phyloP scores from a whole-genome alignment of 2,329 filamentous ascomycete species.

The Bipolaris cookei region DNA sequence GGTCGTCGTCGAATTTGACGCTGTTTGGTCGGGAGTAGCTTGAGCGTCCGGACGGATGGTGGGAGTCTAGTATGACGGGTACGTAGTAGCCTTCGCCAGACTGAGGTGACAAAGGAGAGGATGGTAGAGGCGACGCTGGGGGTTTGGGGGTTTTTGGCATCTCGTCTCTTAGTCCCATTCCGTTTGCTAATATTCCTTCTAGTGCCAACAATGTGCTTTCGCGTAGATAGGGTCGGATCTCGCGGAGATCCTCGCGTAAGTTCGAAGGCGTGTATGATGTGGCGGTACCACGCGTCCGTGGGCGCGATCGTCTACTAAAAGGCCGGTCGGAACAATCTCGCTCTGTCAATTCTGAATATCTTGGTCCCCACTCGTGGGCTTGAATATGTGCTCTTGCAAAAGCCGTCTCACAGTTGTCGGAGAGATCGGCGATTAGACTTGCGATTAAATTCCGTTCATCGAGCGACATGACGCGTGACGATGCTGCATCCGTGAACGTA shows the following conservation, averaged over 20 bases:
- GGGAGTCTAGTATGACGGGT: slow-evolving; percentile 17
- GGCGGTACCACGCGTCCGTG: slow-evolving; percentile 8
- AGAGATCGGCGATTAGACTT: slow-evolving; percentile 26
- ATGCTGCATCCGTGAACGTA: not conserved
- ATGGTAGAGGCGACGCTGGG: not conserved
- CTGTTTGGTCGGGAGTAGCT: slow-evolving; percentile 17
- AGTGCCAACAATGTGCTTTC: slow-evolving; percentile 13
- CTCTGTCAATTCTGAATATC: slow-evolving; percentile 12
- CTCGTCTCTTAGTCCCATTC: slow-evolving; percentile 7
- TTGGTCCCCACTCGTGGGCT: slow-evolving; percentile 6
- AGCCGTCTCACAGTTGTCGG: slow-evolving; percentile 20
- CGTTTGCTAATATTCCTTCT: slow-evolving; percentile 14
- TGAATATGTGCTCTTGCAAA: slow-evolving; percentile 21
- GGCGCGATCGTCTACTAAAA: slow-evolving; percentile 5
- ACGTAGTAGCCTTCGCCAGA: slow-evolving; percentile 15
- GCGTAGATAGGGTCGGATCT: slow-evolving; percentile 13
- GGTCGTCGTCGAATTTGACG: slow-evolving; percentile 6
- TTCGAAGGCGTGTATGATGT: slow-evolving; percentile 12
- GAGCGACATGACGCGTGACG: not conserved
- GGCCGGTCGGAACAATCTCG: slow-evolving; percentile 8
- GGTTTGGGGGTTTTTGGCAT: slow-evolving; percentile 1
- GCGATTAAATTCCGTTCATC: slow-evolving; percentile 22
- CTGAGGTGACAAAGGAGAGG: not conserved
- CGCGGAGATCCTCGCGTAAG: slow-evolving; percentile 13
- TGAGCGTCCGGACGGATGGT: slow-evolving; percentile 17